Percentiles rank a stretch among this genome's conserved stretches.
phyloP scores from a whole-genome alignment of 345 rosid species.

The Kandelia obovata region DNA sequence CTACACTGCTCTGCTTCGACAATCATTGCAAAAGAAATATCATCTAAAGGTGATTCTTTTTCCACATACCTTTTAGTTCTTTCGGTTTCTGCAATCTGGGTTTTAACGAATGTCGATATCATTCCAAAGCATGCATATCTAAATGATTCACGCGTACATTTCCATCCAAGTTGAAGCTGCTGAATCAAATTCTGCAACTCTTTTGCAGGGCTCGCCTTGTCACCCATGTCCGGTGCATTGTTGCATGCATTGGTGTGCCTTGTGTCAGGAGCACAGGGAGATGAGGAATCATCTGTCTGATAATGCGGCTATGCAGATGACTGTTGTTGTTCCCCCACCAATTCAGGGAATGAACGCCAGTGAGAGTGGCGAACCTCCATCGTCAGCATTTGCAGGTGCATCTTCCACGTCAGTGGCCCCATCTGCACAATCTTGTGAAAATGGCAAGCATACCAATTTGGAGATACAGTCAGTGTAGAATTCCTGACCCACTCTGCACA shows the following conservation, averaged over 20 bases:
- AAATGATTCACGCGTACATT: too few relatives aligned
- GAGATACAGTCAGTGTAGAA: conserved; percentile 55
- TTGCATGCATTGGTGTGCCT: conserved; percentile 86
- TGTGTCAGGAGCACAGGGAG: conserved; percentile 93
- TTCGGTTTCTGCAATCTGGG: not conserved
- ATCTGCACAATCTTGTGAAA: conserved; percentile 38
- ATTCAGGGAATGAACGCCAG: conserved; percentile 64
- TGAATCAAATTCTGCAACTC: not conserved
- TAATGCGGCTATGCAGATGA: conserved; percentile 30
- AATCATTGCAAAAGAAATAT: conserved; percentile 74
- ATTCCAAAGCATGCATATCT: too few relatives aligned
- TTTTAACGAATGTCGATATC: not conserved
- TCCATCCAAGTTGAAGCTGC: not conserved
- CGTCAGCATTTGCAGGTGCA: not conserved
- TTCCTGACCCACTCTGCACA: not conserved
- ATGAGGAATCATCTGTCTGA: conserved; percentile 78
- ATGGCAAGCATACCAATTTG: conserved; percentile 35
- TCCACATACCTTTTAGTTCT: not conserved
- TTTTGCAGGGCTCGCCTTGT: conserved; percentile 73
- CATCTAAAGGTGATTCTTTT: conserved; percentile 68
- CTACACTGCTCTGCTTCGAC: conserved; percentile 71
- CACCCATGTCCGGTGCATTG: conserved; percentile 82
- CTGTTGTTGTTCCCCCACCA: conserved; percentile 69
- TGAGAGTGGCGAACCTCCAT: conserved; percentile 28
- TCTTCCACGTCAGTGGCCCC: not conserved